Percentiles rank a stretch among this genome's conserved stretches.
Conservation (phyloP, 2,329 filamentous ascomycete species). For the Fusarium sp. region DNA sequence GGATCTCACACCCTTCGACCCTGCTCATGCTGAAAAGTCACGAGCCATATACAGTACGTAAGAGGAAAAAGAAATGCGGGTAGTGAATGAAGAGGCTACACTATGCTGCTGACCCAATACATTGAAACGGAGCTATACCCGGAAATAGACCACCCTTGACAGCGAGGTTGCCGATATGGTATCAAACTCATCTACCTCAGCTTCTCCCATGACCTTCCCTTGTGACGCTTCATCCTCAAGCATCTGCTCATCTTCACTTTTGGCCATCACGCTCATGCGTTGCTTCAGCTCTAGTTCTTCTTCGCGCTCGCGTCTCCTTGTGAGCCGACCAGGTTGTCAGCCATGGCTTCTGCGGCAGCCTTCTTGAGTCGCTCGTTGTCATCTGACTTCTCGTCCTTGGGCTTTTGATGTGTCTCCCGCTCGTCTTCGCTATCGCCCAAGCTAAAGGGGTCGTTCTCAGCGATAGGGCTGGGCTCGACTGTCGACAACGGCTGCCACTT, state of each 20-base stretch:
- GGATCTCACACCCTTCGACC: conserved; percentile 1
- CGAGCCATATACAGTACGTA: background rate
- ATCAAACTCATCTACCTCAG: conserved; percentile 20
- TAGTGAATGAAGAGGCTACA: conserved; percentile 40
- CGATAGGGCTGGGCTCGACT: conserved; percentile 83
- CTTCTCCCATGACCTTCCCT: conserved; percentile 16
- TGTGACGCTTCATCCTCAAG: background rate
- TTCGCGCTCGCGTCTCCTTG: conserved; percentile 51
- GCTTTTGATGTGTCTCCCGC: conserved; percentile 70
- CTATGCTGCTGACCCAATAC: conserved; percentile 33
- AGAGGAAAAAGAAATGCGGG: conserved; percentile 4
- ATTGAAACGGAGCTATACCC: conserved; percentile 23
- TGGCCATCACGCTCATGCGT: background rate
- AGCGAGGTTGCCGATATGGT: conserved; percentile 6
- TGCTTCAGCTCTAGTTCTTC: conserved; percentile 47
- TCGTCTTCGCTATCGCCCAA: conserved; percentile 96
- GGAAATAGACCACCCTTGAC: conserved; percentile 25
- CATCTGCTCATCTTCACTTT: background rate
- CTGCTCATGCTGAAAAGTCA: conserved; percentile 3
- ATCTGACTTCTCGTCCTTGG: conserved; percentile 66
- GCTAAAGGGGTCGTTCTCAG: conserved; percentile 95
- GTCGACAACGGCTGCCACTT: conserved; percentile 97
- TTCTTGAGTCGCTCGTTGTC: conserved; percentile 74
- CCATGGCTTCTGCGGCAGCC: conserved; percentile 72
- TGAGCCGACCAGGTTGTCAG: conserved; percentile 63